Evolutionary conservation across 78 protist genomes (phyloP), one percentile per base, ranked within the genome.

Genomic region (Dictyostelium intermedium): DNA sequence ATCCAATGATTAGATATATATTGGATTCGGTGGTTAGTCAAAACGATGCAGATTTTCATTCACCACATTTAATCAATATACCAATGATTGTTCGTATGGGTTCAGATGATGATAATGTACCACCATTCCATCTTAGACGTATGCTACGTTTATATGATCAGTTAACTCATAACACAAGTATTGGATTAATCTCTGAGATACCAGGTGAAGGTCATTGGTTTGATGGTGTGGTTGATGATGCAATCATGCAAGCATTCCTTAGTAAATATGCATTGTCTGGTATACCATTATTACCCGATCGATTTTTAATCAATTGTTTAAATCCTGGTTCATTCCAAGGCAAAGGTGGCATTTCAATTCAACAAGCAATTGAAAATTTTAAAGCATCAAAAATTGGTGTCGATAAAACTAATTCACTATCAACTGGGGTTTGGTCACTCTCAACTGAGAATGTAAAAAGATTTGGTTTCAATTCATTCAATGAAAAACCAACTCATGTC

Each of bases 181-280:
- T 23, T 18, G 91, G 91, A 14, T 10, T 43, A 9, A 69, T 91
- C 16, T 45, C 76, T 23, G 91, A 66, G 13, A 56, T 91, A 0
- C 74, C 84, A 43, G 89, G 95, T 32, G 76, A 91, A n/a, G 91
- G 83, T n/a, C 95, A 91, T 79, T 91, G 95, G 95, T 91, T 91
- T 11, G 45, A 45, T 41, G 95, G 95, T 50, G 89, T 91, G 47
- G 95, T 91, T 30, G 95, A 91, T 53, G 95, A 91, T 53, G 95
- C 87, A 8, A 81, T 50, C 6, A 91, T 91, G 95, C 95, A 91
- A 73, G 83, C 78, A 66, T 91, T 91, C 76, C 83, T 91, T 16
- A 79, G 60, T n/a, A 20, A n/a, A 4, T 50, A 91, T 35, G 53
- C 50, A 1, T 2, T 66, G 0, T 18, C 77, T 5, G 56, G 73